Evolutionary conservation across 2,329 filamentous ascomycete species (phyloP).

Genomic region (Diaporthe eres): DNA sequence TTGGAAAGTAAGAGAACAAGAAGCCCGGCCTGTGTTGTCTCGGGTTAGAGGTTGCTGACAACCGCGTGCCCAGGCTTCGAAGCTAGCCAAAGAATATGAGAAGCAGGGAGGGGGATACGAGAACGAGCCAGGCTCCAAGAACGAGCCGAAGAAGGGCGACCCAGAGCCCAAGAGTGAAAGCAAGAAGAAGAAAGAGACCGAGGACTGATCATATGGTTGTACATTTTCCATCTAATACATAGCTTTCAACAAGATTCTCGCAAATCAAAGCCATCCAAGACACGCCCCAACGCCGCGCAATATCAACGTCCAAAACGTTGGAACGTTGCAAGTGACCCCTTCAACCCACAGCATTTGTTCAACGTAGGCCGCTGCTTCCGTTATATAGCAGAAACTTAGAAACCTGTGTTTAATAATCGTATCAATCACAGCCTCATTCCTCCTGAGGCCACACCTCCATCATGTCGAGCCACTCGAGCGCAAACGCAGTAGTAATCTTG

Average conservation of each 20-base stretch:
- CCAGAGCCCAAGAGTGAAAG: slow-evolving; percentile 40
- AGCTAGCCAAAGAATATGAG: slow-evolving; percentile 59
- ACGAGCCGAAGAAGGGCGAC: slow-evolving; percentile 46
- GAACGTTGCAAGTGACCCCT: background rate
- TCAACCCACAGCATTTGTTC: background rate
- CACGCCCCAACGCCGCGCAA: slow-evolving; percentile 23
- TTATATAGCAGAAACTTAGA: background rate
- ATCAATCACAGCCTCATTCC: slow-evolving; percentile 43
- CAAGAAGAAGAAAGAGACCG: slow-evolving; percentile 39
- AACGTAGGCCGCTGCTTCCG: background rate
- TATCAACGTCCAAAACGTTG: background rate
- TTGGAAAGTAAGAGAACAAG: slow-evolving; percentile 51
- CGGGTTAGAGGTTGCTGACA: slow-evolving; percentile 28
- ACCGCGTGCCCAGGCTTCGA: slow-evolving; percentile 48
- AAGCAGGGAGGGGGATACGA: slow-evolving; percentile 58
- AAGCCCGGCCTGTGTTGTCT: background rate
- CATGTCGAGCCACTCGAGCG: slow-evolving; percentile 93
- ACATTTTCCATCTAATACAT: slow-evolving; percentile 18
- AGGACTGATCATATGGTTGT: slow-evolving; percentile 38
- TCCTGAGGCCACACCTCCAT: slow-evolving; percentile 42
- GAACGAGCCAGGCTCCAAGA: slow-evolving; percentile 57
- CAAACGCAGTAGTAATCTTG: slow-evolving; percentile 85
- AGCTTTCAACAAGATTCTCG: background rate
- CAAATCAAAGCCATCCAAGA: background rate
- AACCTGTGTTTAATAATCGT: background rate